Evolutionary conservation across 2,329 filamentous ascomycete genomes (phyloP).

Genomic region (Penicillium concentricum): DNA sequence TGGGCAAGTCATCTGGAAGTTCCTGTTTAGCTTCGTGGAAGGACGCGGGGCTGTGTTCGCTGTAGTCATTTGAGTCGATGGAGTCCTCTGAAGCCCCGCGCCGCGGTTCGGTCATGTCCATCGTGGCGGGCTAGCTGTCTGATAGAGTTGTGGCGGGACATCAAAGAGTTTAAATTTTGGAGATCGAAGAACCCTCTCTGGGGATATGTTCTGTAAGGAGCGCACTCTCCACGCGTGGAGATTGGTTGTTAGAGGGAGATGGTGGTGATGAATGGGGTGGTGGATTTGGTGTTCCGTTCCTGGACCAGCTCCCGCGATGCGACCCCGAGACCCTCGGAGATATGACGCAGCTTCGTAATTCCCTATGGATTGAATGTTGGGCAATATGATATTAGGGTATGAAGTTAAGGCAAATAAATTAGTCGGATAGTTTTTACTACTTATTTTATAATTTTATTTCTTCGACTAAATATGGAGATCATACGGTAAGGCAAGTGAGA

Average conservation of each 20-base stretch:
- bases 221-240: background rate
- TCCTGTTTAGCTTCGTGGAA: slow-evolving; percentile 28
- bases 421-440: too few species aligned
- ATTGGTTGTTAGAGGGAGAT: background rate
- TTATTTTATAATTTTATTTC: background rate
- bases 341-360: slow-evolving; percentile 7
- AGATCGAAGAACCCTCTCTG: slow-evolving; percentile 13
- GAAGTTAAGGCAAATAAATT: background rate
- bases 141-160: slow-evolving; percentile 16
- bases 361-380: background rate
- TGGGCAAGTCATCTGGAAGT: slow-evolving; percentile 83
- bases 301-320: slow-evolving; percentile 2
- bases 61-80: slow-evolving; percentile 20
- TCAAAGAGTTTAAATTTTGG: slow-evolving; percentile 11
- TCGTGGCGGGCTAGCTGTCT: slow-evolving; percentile 25
- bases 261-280: background rate
- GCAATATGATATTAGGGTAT: background rate
- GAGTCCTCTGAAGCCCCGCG: slow-evolving; percentile 33
- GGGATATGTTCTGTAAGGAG: background rate
- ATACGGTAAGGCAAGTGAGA: background rate
- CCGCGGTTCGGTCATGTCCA: slow-evolving; percentile 36
- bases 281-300: slow-evolving; percentile 10
- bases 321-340: background rate
- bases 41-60: slow-evolving; percentile 22
- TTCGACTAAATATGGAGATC: background rate